Evolutionary conservation across 2,329 filamentous ascomycete genomes (phyloP).

Genomic region (Metarhizium rileyi): DNA sequence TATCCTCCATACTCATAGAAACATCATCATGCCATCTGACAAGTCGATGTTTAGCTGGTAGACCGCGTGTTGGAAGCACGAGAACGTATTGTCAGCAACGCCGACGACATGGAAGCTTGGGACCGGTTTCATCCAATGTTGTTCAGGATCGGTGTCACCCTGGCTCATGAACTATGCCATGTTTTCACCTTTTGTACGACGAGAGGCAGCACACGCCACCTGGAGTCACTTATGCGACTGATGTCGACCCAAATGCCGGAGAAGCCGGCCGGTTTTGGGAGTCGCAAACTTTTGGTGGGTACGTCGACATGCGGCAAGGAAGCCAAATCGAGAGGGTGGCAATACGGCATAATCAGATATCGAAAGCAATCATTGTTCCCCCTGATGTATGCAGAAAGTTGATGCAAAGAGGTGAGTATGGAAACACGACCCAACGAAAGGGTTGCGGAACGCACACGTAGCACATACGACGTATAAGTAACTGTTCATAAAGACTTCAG

Average conservation of each 20-base stretch:
- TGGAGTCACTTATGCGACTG: background rate
- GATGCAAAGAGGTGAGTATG: too few species aligned
- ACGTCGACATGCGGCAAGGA: background rate
- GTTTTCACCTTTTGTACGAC: background rate
- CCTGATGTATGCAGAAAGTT: too few species aligned
- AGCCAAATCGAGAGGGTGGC: too few species aligned
- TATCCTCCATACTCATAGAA: too few species aligned
- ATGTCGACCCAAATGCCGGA: background rate
- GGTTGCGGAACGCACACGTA: too few species aligned
- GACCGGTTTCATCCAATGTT: background rate
- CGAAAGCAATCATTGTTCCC: too few species aligned
- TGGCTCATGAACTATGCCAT: constrained; percentile 1
- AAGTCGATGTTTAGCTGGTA: background rate
- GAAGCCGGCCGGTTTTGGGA: background rate
- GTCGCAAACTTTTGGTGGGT: background rate
- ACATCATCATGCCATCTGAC: too few species aligned
- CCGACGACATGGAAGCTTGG: background rate
- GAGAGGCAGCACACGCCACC: background rate
- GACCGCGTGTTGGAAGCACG: background rate
- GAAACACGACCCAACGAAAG: too few species aligned
- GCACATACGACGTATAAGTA: too few species aligned
- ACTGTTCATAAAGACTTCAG: too few species aligned
- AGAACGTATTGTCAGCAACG: too few species aligned
- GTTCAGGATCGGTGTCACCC: background rate
- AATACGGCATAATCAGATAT: too few species aligned